Evolutionary conservation across 2,329 filamentous ascomycete genomes (phyloP).

Genomic region (Cytospora piceicola): DNA sequence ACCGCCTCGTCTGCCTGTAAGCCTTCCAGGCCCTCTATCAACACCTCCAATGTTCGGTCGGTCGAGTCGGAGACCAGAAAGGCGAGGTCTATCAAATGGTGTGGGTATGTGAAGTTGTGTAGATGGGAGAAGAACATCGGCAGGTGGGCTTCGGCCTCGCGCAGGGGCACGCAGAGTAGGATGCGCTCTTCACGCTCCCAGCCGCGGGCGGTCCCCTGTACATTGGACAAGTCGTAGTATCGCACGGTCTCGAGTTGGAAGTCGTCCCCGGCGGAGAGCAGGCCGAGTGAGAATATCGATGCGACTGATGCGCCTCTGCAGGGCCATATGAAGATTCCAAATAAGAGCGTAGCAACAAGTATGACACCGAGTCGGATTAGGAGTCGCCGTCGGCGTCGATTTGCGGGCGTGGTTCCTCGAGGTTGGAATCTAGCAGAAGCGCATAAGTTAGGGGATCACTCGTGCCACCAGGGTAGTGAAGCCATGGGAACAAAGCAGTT

Average conservation of each 20-base stretch:
- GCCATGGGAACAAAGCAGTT: constrained; percentile 13
- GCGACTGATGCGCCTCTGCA: constrained; percentile 55
- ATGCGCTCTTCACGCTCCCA: constrained; percentile 98
- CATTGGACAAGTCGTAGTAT: constrained; percentile 93
- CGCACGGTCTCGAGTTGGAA: constrained; percentile 91
- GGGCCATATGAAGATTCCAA: constrained; percentile 78
- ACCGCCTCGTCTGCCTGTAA: constrained; percentile 81
- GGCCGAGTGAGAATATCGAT: constrained; percentile 69
- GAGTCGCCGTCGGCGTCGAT: constrained; percentile 74
- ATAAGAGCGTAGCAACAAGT: constrained; percentile 62
- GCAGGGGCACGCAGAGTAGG: constrained; percentile 87
- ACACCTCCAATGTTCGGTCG: constrained; percentile 79
- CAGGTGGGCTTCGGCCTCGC: constrained; percentile 89
- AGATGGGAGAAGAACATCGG: constrained; percentile 99
- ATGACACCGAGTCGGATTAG: constrained; percentile 68
- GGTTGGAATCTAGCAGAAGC: constrained; percentile 74
- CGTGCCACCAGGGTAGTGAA: not conserved
- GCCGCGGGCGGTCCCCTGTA: constrained; percentile 86
- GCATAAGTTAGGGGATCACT: constrained; percentile 30
- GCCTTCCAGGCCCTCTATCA: constrained; percentile 74
- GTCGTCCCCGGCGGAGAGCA: constrained; percentile 68
- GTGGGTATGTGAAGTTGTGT: constrained; percentile 94
- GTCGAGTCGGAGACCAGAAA: constrained; percentile 98
- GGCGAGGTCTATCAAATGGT: constrained; percentile 92
- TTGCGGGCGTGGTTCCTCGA: constrained; percentile 71